These are phyloP conservation scores for Tolypocladium pustulatum DNA, from an alignment of 2,329 filamentous ascomycete genomes.

Conservation along the genomic window DNA sequence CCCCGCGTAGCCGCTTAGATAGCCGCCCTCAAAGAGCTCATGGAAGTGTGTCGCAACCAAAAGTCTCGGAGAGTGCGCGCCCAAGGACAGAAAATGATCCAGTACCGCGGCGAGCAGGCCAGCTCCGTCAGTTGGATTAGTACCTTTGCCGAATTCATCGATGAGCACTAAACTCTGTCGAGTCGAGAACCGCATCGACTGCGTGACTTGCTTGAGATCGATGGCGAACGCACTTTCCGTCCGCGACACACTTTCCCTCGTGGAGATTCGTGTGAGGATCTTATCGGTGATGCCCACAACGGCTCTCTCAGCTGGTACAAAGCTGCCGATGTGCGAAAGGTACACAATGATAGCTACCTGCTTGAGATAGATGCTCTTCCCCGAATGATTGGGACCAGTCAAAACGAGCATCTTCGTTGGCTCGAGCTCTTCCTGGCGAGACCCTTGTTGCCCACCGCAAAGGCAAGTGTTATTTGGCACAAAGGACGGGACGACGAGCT, in stretches of 20 bases:
- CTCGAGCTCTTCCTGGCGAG: background rate
- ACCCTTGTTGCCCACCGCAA: conserved; percentile 41
- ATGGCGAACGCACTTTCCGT: conserved; percentile 58
- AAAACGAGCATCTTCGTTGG: conserved; percentile 58
- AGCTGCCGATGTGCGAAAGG: conserved; percentile 86
- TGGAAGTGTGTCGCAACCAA: conserved; percentile 54
- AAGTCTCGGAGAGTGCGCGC: conserved; percentile 39
- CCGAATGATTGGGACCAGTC: conserved; percentile 92
- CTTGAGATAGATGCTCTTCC: conserved; percentile 93
- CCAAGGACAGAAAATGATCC: conserved; percentile 41
- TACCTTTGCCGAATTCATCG: conserved; percentile 77
- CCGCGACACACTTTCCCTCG: conserved; percentile 50
- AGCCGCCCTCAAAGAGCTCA: conserved; percentile 60
- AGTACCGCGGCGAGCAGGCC: conserved; percentile 49
- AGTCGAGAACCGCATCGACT: conserved; percentile 66
- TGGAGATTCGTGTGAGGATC: conserved; percentile 77
- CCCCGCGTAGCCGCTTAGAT: conserved; percentile 37
- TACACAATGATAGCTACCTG: conserved; percentile 87
- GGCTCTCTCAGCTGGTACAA: conserved; percentile 70
- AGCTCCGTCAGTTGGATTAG: conserved; percentile 45
- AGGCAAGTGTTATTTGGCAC: conserved; percentile 75
- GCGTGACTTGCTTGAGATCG: conserved; percentile 77
- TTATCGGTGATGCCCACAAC: conserved; percentile 83
- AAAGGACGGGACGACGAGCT: conserved; percentile 69
- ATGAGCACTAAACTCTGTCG: conserved; percentile 72